phyloP scores from a whole-genome alignment of 2,329 filamentous ascomycete genomes.

The Aspergillus costaricaensis region DNA sequence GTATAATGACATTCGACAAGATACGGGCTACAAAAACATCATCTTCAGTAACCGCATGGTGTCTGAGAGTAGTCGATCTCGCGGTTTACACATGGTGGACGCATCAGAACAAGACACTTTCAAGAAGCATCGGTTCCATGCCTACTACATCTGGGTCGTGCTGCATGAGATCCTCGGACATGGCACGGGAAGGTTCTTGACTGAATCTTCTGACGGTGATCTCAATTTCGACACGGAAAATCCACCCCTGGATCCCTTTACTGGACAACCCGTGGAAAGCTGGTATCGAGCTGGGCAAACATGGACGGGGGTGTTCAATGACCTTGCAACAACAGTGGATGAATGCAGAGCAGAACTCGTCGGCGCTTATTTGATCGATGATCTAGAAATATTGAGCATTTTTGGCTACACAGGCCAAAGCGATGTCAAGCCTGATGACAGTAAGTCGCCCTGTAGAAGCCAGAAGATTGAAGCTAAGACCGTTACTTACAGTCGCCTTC shows the following conservation, averaged over 20 bases:
- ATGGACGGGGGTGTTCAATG: conserved; percentile 62
- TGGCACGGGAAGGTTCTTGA: conserved; percentile 64
- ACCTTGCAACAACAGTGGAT: conserved; percentile 62
- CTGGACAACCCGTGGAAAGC: conserved; percentile 51
- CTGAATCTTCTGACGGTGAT: conserved; percentile 50
- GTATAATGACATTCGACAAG: conserved; percentile 77
- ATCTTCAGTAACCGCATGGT: conserved; percentile 57
- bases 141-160: conserved; percentile 35
- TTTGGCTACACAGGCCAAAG: conserved; percentile 33
- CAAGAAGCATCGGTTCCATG: conserved; percentile 15
- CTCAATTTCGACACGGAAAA: conserved; percentile 56
- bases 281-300: conserved; percentile 65
- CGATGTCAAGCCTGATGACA: conserved; percentile 13
- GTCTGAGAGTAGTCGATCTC: conserved; percentile 16
- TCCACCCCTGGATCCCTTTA: conserved; percentile 60
- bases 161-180: conserved; percentile 63
- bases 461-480: conserved; percentile 30
- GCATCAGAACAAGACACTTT: conserved; percentile 12
- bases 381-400: conserved; percentile 46
- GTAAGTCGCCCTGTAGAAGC: conserved; percentile 2
- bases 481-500: conserved; percentile 36
- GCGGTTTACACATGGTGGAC: conserved; percentile 18
- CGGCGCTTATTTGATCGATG: conserved; percentile 48
- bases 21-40: conserved; percentile 87
- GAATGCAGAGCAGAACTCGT: conserved; percentile 54